These are phyloP conservation scores for Rhipidocladum racemiflorum DNA, from an alignment of 176 grass and related monocot genomes.

Conservation along the genomic window DNA sequence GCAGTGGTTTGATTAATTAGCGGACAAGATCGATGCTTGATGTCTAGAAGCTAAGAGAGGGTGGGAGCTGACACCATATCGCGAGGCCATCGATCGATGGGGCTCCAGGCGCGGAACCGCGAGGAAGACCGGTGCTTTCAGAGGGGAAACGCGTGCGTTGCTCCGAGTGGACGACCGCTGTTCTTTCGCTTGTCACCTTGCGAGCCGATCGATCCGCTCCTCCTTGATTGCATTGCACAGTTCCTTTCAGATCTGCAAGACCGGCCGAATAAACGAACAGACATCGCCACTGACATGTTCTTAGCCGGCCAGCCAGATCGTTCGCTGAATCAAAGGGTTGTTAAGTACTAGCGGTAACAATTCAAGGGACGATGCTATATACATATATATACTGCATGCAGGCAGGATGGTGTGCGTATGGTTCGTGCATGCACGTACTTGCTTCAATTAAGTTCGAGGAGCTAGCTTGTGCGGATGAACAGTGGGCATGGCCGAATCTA, in stretches of 20 bases:
- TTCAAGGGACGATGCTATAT: not conserved
- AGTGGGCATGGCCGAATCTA: not conserved
- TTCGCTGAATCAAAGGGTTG: not conserved
- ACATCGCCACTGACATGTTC: not conserved
- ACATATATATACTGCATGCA: no score
- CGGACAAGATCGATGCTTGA: slow-evolving; percentile 24
- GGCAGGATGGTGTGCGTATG: not conserved
- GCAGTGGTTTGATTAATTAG: slow-evolving; percentile 7
- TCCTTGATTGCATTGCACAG: not conserved
- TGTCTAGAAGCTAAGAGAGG: slow-evolving; percentile 26
- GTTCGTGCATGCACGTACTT: not conserved
- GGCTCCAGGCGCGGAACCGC: slow-evolving; percentile 21
- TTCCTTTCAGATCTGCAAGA: not conserved
- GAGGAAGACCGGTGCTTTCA: slow-evolving; percentile 20
- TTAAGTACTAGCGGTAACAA: no score
- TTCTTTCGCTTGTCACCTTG: slow-evolving; percentile 2
- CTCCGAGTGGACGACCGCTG: not conserved
- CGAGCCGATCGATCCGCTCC: not conserved
- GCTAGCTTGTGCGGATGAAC: not conserved
- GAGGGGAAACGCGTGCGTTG: slow-evolving; percentile 17
- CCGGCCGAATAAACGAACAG: no score
- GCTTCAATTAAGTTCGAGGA: no score
- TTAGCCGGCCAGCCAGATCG: not conserved
- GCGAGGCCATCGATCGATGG: not conserved
- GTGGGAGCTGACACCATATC: slow-evolving; percentile 19